Conservation (phyloP, 495 filamentous ascomycete species). For the Tuber microsphaerosporum region DNA sequence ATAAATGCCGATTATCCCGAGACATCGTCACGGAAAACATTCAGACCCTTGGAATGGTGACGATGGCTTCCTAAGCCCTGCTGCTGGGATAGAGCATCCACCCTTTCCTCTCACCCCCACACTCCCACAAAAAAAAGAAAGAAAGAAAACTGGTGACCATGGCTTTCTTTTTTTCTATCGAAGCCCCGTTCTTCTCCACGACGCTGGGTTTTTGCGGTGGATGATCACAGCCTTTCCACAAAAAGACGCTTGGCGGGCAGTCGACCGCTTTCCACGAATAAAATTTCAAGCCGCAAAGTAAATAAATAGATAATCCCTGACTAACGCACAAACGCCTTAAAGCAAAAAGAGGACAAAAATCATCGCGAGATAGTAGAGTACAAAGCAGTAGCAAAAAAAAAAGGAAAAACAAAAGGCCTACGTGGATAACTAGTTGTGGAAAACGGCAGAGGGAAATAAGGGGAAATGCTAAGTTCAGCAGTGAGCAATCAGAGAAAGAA, state of each 20-base stretch:
- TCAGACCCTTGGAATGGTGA: background rate
- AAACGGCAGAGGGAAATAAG: background rate
- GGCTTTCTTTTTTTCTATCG: background rate
- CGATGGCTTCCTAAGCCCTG: background rate
- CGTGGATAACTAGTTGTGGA: background rate
- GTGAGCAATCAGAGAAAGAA: background rate
- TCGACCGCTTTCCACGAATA: background rate
- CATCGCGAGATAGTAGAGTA: background rate
- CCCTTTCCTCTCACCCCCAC: background rate
- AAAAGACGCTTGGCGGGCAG: background rate
- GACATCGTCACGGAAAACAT: background rate
- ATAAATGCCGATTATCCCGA: background rate
- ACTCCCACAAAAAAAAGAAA: too few relatives aligned
- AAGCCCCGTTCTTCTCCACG: background rate
- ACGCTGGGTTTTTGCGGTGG: background rate
- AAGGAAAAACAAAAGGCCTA: background rate
- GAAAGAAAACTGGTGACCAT: background rate
- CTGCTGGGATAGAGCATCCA: background rate
- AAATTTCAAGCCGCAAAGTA: background rate
- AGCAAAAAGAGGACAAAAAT: background rate
- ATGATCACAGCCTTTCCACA: background rate
- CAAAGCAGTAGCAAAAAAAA: background rate
- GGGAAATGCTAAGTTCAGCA: background rate
- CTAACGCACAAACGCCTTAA: background rate
- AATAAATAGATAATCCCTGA: background rate